These are phyloP conservation scores for Leccinum solheimii DNA, from an alignment of 1,284 basidiomycete genomes.

Conservation along the genomic window DNA sequence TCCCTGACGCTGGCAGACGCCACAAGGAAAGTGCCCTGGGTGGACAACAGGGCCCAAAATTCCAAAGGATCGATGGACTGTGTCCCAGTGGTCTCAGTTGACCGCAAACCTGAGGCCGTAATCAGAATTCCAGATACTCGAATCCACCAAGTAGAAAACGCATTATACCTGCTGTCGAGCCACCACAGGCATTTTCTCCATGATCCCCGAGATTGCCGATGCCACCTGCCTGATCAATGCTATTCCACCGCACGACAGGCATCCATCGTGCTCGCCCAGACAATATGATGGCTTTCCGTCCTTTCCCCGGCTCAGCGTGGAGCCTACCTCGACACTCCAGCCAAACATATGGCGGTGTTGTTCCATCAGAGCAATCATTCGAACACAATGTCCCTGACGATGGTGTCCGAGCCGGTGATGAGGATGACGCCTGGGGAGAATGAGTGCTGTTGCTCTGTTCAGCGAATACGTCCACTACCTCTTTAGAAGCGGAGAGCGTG, in stretches of 20 bases:
- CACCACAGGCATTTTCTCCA: not conserved
- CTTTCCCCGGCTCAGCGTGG: conserved; percentile 87
- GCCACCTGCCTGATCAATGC: conserved; percentile 51
- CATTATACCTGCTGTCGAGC: conserved; percentile 19
- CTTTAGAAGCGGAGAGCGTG: not conserved
- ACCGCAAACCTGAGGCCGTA: conserved; percentile 11
- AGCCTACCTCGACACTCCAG: conserved; percentile 83
- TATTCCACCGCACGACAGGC: conserved; percentile 62
- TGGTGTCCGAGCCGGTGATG: conserved; percentile 2
- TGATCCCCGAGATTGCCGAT: conserved; percentile 26
- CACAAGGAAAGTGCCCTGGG: conserved; percentile 52
- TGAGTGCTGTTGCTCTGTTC: not conserved
- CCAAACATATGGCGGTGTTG: conserved; percentile 70
- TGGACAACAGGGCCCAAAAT: conserved; percentile 60
- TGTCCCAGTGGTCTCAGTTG: not conserved
- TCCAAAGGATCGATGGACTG: conserved; percentile 35
- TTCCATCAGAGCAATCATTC: conserved; percentile 7
- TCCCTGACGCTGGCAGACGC: conserved; percentile 51
- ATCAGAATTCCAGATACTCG: not conserved
- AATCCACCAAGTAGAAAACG: not conserved
- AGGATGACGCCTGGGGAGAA: not conserved
- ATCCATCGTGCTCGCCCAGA: conserved; percentile 73
- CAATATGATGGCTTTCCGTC: conserved; percentile 85
- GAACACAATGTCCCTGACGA: conserved; percentile 3
- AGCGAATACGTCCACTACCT: not conserved